Evolutionary conservation across 306 rosid genomes (phyloP).

Genomic region (Comarum palustre): DNA sequence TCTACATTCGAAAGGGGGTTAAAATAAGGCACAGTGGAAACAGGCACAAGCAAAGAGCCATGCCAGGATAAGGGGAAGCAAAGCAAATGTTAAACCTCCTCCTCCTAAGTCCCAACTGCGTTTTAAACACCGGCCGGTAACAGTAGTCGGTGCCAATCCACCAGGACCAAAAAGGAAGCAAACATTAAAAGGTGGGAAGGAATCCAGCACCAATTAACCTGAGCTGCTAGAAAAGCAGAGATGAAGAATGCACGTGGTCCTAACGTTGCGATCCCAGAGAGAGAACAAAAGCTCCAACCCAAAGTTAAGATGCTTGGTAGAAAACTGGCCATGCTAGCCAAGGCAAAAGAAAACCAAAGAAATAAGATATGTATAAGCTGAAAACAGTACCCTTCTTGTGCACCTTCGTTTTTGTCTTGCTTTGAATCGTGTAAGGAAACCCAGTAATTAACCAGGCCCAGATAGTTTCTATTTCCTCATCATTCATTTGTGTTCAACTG

Average conservation of each 20-base stretch:
- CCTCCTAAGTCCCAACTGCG: neutral
- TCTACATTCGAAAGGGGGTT: neutral
- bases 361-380: neutral
- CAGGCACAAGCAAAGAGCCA: neutral
- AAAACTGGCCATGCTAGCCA: neutral
- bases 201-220: neutral
- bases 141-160: neutral
- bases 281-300: conserved; percentile 1
- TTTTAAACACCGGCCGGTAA: neutral
- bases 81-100: neutral
- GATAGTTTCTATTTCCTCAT: neutral
- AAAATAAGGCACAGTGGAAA: neutral
- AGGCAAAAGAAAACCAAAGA: neutral
- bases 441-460: neutral
- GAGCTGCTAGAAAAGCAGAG: neutral
- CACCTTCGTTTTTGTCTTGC: neutral
- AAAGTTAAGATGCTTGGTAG: neutral
- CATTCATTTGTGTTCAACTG: neutral
- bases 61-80: neutral
- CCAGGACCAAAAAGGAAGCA: conserved; percentile 8
- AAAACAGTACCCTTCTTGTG: neutral
- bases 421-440: neutral
- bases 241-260: conserved; percentile 4
- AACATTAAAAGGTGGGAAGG: neutral
- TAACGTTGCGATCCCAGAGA: neutral